phyloP scores from a whole-genome alignment of 768 basidiomycete species.

The Tubosaeta brunneosetosa region DNA sequence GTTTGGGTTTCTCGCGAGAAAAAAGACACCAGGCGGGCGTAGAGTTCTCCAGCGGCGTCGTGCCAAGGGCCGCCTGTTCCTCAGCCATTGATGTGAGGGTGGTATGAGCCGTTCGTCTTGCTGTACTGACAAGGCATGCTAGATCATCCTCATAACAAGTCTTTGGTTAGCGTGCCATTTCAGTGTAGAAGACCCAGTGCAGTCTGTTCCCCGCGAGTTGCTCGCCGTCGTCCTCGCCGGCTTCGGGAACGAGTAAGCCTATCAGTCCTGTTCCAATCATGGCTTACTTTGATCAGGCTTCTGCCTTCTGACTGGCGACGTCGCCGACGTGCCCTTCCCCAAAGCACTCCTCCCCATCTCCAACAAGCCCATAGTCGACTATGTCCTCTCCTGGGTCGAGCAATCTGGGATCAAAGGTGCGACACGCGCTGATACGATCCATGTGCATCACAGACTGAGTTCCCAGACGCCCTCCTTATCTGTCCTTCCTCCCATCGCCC shows the following conservation, averaged over 20 bases:
- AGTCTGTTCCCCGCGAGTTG: conserved; percentile 67
- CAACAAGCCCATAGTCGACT: conserved; percentile 84
- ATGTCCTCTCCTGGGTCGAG: conserved; percentile 81
- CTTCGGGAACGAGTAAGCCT: conserved; percentile 81
- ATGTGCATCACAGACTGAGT: conserved; percentile 6
- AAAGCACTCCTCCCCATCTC: conserved; percentile 87
- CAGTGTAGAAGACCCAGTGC: conserved; percentile 48
- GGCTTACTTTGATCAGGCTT: conserved; percentile 44
- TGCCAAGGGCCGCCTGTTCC: conserved; percentile 71
- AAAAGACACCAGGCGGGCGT: conserved; percentile 62
- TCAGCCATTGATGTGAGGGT: conserved; percentile 59
- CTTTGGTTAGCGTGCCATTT: conserved; percentile 37
- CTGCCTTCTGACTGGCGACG: conserved; percentile 67
- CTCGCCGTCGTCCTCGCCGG: conserved; percentile 85
- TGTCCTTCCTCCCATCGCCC: conserved; percentile 75
- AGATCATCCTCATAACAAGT: not conserved
- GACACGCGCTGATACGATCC: conserved; percentile 9
- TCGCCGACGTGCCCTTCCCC: conserved; percentile 78
- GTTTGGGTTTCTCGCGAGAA: conserved; percentile 83
- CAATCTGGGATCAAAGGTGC: conserved; percentile 79
- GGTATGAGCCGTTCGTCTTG: conserved; percentile 5
- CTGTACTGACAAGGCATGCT: not conserved
- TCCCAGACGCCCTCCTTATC: conserved; percentile 77
- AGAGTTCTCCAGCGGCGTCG: conserved; percentile 67
- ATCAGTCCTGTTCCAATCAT: not conserved